phyloP scores from a whole-genome alignment of 257 asterid genomes.

The Ilex aquifolium region DNA sequence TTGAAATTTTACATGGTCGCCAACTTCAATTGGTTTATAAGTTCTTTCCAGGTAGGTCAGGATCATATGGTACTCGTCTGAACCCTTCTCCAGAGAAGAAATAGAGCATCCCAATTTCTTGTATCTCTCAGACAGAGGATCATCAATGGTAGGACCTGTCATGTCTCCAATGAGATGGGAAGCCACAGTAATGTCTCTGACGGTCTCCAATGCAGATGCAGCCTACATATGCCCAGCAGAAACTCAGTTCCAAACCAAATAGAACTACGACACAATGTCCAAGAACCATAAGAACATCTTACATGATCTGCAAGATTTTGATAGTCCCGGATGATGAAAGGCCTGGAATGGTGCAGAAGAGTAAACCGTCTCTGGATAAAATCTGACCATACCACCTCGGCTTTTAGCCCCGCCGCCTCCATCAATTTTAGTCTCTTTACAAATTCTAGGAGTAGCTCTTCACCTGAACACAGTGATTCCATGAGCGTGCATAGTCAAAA shows the following conservation, averaged over 20 bases:
- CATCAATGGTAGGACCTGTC: conserved; percentile 62
- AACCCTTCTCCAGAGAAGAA: conserved; percentile 41
- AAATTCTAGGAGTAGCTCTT: conserved; percentile 38
- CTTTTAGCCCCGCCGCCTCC: conserved; percentile 22
- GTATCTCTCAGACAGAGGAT: too few species aligned
- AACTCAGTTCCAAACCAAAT: not conserved
- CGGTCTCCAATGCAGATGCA: conserved; percentile 60
- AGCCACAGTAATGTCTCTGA: conserved; percentile 72
- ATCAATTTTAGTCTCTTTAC: conserved; percentile 19
- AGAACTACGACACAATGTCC: not conserved
- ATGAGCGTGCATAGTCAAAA: too few species aligned
- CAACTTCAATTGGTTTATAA: conserved; percentile 70
- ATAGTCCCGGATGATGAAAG: conserved; percentile 41
- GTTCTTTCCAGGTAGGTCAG: conserved; percentile 67
- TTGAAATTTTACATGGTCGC: conserved; percentile 53
- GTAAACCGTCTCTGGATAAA: conserved; percentile 73
- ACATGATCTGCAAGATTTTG: conserved; percentile 71
- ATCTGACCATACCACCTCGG: conserved; percentile 48
- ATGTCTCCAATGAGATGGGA: conserved; percentile 77
- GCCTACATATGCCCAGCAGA: conserved; percentile 37
- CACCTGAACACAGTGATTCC: conserved; percentile 45
- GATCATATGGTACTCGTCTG: conserved; percentile 73
- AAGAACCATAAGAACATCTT: conserved; percentile 10
- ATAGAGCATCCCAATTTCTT: conserved; percentile 64
- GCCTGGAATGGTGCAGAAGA: conserved; percentile 67